Percentiles rank a stretch among this genome's conserved stretches.
These are phyloP conservation scores for Cryptosporidium sp. DNA, from an alignment of 169 alveolate species.

Conservation along the genomic window DNA sequence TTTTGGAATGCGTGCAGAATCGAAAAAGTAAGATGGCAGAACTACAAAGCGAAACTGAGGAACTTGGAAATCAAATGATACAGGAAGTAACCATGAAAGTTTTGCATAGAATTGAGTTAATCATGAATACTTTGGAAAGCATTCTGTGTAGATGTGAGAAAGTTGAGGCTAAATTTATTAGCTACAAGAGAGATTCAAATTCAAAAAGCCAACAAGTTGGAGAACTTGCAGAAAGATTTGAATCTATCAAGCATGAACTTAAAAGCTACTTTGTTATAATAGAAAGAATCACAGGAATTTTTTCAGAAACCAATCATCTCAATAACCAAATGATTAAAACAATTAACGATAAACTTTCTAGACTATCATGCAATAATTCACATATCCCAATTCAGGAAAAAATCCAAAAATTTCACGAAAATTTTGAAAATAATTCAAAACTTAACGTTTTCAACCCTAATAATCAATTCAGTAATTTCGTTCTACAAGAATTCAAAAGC, in stretches of 20 bases:
- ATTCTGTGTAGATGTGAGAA: slow-evolving; percentile 53
- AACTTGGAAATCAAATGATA: slow-evolving; percentile 60
- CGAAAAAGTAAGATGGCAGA: slow-evolving; percentile 29
- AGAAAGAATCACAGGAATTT: slow-evolving; percentile 30
- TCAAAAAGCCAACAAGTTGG: slow-evolving; percentile 13
- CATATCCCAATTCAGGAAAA: slow-evolving; percentile 16
- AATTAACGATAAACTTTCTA: slow-evolving; percentile 44
- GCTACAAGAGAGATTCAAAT: slow-evolving; percentile 1
- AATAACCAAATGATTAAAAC: slow-evolving; percentile 37
- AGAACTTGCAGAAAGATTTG: slow-evolving; percentile 6
- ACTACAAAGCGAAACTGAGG: slow-evolving; percentile 59
- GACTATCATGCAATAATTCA: slow-evolving; percentile 8
- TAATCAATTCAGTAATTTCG: slow-evolving; percentile 61
- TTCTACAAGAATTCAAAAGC: slow-evolving; percentile 55
- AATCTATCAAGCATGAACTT: slow-evolving; percentile 34
- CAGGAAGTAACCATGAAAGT: slow-evolving; percentile 56
- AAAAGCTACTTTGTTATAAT: slow-evolving; percentile 3
- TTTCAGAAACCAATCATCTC: slow-evolving; percentile 22
- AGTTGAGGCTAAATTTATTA: slow-evolving; percentile 37
- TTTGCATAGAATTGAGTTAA: slow-evolving; percentile 44
- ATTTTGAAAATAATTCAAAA: slow-evolving; percentile 61
- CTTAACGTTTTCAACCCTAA: slow-evolving; percentile 41
- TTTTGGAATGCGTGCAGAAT: neutral
- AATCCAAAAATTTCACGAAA: slow-evolving; percentile 39
- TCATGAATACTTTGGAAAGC: slow-evolving; percentile 61